Conservation (phyloP, 2,329 filamentous ascomycete species). For the Verticillium longisporum region DNA sequence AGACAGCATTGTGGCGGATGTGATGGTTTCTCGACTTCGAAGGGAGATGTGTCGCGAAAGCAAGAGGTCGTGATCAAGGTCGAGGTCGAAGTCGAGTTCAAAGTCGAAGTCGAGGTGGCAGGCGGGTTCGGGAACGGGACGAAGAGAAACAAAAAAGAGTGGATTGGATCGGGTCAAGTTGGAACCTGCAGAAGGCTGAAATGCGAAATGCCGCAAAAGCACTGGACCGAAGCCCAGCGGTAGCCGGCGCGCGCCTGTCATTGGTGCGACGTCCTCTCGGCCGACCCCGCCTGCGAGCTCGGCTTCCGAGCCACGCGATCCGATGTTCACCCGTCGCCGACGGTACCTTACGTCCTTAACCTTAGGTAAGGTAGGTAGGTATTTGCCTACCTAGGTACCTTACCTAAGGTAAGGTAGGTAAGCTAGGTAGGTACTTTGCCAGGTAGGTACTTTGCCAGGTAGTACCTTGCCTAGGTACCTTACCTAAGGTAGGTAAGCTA, state of each 20-base stretch:
- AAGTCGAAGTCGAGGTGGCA: not conserved
- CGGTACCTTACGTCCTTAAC: not conserved
- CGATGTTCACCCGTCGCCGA: not conserved
- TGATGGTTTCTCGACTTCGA: not conserved
- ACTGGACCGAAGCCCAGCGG: not conserved
- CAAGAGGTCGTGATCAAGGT: not conserved
- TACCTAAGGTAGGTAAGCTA: too few species aligned
- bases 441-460: too few species aligned
- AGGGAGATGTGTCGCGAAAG: not conserved
- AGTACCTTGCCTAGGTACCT: too few species aligned
- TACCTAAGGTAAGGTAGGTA: too few species aligned
- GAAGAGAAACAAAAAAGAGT: not conserved
- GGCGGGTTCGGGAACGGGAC: not conserved
- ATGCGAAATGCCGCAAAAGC: not conserved
- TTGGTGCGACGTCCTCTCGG: not conserved
- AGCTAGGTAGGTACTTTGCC: too few species aligned
- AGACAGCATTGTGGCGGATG: slow-evolving; percentile 46
- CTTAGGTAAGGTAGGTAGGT: not conserved
- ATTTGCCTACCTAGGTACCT: too few species aligned
- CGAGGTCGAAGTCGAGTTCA: not conserved
- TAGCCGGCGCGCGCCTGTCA: not conserved
- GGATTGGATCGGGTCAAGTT: not conserved
- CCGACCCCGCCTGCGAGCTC: not conserved
- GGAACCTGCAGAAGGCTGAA: not conserved
- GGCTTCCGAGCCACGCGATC: not conserved